phyloP scores from a whole-genome alignment of 495 filamentous ascomycete genomes.

The Lichenothelia convexa region DNA sequence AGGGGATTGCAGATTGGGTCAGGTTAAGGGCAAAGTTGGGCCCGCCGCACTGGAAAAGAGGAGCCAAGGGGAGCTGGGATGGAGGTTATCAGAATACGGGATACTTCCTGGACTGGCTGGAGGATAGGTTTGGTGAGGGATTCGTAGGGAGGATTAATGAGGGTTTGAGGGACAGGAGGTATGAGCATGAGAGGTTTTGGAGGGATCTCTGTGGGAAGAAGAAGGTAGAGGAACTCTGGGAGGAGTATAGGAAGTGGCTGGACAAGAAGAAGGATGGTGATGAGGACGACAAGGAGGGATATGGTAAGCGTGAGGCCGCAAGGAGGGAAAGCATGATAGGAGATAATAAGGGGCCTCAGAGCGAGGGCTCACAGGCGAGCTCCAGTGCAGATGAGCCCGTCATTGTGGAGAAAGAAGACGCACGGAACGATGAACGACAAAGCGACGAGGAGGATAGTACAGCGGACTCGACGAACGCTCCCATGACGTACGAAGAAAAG shows the following conservation, averaged over 20 bases:
- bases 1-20: constrained; percentile 92
- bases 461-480: too few species aligned
- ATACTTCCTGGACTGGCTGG: constrained; percentile 71
- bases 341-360: too few species aligned
- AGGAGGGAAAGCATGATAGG: too few species aligned
- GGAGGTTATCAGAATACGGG: constrained; percentile 82
- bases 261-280: not conserved
- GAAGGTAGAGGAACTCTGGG: constrained; percentile 51
- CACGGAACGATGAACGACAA: too few species aligned
- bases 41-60: constrained; percentile 71
- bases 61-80: constrained; percentile 54
- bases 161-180: constrained; percentile 36
- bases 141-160: constrained; percentile 62
- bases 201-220: constrained; percentile 42
- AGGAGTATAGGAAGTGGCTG: constrained; percentile 38
- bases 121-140: constrained; percentile 44
- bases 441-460: too few species aligned
- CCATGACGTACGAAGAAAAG: too few species aligned
- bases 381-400: too few species aligned
- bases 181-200: constrained; percentile 53
- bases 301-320: too few species aligned
- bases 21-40: constrained; percentile 51
- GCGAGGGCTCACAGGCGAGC: too few species aligned
- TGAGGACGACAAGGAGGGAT: not conserved
- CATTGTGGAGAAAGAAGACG: too few species aligned